Conservation (phyloP, 2,329 filamentous ascomycete species). For the Ramularia endophylla region DNA sequence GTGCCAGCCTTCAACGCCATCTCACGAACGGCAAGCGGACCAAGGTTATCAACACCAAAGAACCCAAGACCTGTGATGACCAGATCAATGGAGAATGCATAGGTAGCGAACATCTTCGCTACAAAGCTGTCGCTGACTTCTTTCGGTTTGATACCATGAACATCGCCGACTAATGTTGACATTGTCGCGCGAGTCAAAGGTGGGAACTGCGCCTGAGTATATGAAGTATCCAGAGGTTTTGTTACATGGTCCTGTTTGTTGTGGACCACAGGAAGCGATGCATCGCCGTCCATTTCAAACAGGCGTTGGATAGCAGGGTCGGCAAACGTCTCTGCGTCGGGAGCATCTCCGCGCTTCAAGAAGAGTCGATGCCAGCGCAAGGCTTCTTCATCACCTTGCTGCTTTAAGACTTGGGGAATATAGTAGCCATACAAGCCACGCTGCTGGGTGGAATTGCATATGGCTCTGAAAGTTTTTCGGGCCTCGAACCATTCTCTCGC, state of each 20-base stretch:
- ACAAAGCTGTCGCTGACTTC: slow-evolving; percentile 61
- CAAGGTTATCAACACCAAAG: slow-evolving; percentile 66
- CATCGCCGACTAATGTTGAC: slow-evolving; percentile 33
- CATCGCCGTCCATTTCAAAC: slow-evolving; percentile 18
- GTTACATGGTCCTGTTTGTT: neutral
- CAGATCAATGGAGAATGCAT: slow-evolving; percentile 65
- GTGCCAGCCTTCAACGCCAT: slow-evolving; percentile 62
- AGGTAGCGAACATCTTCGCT: slow-evolving; percentile 75
- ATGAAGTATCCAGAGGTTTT: neutral
- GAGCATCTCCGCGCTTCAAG: slow-evolving; percentile 32
- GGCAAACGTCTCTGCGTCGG: slow-evolving; percentile 29
- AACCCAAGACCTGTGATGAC: slow-evolving; percentile 64
- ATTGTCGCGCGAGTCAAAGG: slow-evolving; percentile 21
- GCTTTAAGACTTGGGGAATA: slow-evolving; percentile 30
- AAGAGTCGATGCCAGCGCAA: slow-evolving; percentile 38
- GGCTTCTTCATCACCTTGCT: slow-evolving; percentile 22
- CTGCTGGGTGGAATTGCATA: slow-evolving; percentile 35
- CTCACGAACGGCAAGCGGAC: slow-evolving; percentile 69
- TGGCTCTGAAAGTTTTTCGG: slow-evolving; percentile 24
- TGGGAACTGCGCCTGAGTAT: slow-evolving; percentile 2
- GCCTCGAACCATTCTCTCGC: slow-evolving; percentile 6
- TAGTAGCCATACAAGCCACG: slow-evolving; percentile 38
- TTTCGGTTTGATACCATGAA: slow-evolving; percentile 39
- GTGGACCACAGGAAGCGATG: slow-evolving; percentile 19
- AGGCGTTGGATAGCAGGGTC: slow-evolving; percentile 27